These are phyloP conservation scores for Pichia sp. DNA, from an alignment of 1,139 yeast genomes.

Conservation along the genomic window DNA sequence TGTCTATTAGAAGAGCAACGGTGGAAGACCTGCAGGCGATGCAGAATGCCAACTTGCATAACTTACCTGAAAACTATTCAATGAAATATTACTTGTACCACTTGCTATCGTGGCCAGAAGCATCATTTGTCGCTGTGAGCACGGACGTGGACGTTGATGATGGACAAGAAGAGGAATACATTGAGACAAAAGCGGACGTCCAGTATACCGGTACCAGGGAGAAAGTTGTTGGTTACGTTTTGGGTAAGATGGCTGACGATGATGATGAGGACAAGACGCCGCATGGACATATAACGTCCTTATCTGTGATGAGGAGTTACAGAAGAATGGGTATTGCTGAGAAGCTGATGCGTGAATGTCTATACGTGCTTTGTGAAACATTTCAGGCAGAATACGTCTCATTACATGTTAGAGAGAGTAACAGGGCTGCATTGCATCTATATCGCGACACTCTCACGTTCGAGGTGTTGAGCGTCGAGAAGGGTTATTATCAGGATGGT, in stretches of 20 bases:
- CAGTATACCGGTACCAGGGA: slow-evolving; percentile 57
- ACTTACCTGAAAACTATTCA: slow-evolving; percentile 91
- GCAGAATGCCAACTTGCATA: slow-evolving; percentile 92
- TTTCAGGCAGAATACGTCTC: slow-evolving; percentile 82
- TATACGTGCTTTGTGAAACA: slow-evolving; percentile 72
- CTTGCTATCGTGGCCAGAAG: slow-evolving; percentile 94
- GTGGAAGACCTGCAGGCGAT: slow-evolving; percentile 84
- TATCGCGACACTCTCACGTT: slow-evolving; percentile 82
- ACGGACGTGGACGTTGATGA: slow-evolving; percentile 32
- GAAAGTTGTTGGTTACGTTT: slow-evolving; percentile 86
- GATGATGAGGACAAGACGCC: slow-evolving; percentile 62
- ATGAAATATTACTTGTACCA: slow-evolving; percentile 92
- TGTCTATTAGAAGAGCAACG: slow-evolving; percentile 85
- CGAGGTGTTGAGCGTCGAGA: slow-evolving; percentile 75
- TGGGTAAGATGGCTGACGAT: slow-evolving; percentile 89
- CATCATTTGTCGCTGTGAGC: slow-evolving; percentile 91
- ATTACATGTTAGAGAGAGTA: slow-evolving; percentile 88
- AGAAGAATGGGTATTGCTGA: slow-evolving; percentile 95
- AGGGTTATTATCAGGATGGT: slow-evolving; percentile 89
- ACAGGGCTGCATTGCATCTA: slow-evolving; percentile 88
- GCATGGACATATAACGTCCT: slow-evolving; percentile 91
- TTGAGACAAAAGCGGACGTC: slow-evolving; percentile 45
- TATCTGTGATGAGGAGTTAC: slow-evolving; percentile 92
- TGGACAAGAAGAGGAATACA: slow-evolving; percentile 35
- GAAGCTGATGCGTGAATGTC: slow-evolving; percentile 82